Base-by-base conservation (phyloP, 371 early-diverging fungal species). In the Apophysomyces ossiformis region DNA sequence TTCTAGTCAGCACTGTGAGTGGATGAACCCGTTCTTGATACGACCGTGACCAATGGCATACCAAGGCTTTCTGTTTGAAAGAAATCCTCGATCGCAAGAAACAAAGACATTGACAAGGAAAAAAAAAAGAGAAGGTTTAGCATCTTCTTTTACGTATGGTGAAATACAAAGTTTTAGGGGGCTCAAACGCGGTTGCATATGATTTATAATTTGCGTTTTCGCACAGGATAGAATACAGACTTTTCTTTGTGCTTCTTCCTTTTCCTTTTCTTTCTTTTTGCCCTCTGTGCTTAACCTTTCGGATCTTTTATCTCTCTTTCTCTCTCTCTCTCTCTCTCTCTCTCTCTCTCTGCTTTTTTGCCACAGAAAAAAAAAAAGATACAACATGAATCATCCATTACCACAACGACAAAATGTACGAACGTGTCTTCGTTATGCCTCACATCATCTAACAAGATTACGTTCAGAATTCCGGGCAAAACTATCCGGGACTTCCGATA, bases 161-260 rank as follows among this genome's bases (percentile, higher is more conserved):
- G 54, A 50, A 50, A 50, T n/a, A 50, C 9, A 50, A 21, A 50
- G 21, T 21, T 21, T 18, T 50, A 50, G 54, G 54, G 54, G 54
- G 54, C 21, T 50, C 54, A 50, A 50, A 50, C 54, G 54, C 54
- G 54, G 54, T 50, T 50, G 54, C 54, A 50, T 50, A 50, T 21
- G 21, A 50, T 50, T 50, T 50, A 50, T 50, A 50, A 50, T 50
- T 18, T 9, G 9, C 21, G 16, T 9, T 50, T 50, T 21, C 9
- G 9, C 54, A 26, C 32, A 26, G 32, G 32, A 26, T 18, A 50
- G 18, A 21, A n/a, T 7, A 18, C 21, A n/a, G 7, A 50, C 21
- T n/a, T 50, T 18, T 18, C 50, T 18, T 21, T 32, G 16, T 50
- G 4, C 9, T 5, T 50, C 47, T 21, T 21, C 35, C 21, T 18